Conservation (phyloP, 345 rosid genomes). For the Cardiospermum halicacabum region DNA sequence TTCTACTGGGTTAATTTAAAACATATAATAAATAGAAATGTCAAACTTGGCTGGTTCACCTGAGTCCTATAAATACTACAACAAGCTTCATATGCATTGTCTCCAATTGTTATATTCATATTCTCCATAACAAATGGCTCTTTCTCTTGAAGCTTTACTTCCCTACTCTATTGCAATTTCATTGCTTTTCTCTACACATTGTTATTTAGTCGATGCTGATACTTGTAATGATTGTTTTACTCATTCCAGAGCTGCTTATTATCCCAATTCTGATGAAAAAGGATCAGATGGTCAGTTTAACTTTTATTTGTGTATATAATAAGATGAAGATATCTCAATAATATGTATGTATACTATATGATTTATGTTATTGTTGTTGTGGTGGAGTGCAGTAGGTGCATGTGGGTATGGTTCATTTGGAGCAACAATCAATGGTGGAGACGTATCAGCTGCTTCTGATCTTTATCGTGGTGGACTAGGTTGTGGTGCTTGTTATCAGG, state of each 20-base stretch:
- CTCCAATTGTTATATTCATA: slow-evolving; percentile 2
- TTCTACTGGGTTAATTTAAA: slow-evolving; percentile 1
- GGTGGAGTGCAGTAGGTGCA: slow-evolving; percentile 43
- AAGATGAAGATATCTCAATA: too few relatives aligned
- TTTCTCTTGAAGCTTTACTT: slow-evolving; percentile 23
- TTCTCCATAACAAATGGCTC: slow-evolving; percentile 30
- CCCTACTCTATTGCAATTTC: slow-evolving; percentile 17
- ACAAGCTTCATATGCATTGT: slow-evolving; percentile 23
- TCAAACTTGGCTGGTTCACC: slow-evolving; percentile 26
- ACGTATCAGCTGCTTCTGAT: slow-evolving; percentile 61
- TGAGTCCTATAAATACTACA: slow-evolving; percentile 39
- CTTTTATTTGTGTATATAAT: too few relatives aligned
- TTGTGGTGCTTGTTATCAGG: slow-evolving; percentile 81
- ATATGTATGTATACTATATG: too few relatives aligned
- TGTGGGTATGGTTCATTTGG: slow-evolving; percentile 73
- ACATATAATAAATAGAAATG: slow-evolving; percentile 15
- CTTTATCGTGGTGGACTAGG: slow-evolving; percentile 64
- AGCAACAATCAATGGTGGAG: slow-evolving; percentile 57
- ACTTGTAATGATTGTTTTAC: slow-evolving; percentile 45
- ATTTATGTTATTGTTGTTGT: neutral
- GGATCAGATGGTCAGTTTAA: slow-evolving; percentile 52
- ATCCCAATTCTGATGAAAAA: slow-evolving; percentile 46
- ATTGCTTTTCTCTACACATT: slow-evolving; percentile 21
- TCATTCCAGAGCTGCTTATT: slow-evolving; percentile 49
- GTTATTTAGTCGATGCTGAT: slow-evolving; percentile 33